These are phyloP conservation scores for Pestalotiopsis sp. DNA, from an alignment of 2,329 filamentous ascomycete species.

Conservation along the genomic window DNA sequence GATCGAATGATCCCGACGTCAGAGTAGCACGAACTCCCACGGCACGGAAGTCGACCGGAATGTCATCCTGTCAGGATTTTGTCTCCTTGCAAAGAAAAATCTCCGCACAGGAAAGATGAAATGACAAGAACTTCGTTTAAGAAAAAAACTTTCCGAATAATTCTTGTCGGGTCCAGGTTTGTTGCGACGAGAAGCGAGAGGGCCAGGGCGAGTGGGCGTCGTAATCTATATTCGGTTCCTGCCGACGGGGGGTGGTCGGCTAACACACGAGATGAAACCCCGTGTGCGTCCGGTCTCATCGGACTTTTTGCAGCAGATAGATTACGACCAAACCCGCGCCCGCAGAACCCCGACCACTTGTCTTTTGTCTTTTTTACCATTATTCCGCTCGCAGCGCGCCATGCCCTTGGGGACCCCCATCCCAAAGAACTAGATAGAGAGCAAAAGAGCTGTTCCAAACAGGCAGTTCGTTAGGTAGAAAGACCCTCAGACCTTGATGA, in stretches of 20 bases:
- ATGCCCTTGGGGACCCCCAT: neutral
- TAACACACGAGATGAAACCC: neutral
- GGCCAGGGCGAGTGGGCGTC: neutral
- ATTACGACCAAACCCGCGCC: neutral
- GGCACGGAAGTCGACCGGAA: neutral
- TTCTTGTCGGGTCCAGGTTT: neutral
- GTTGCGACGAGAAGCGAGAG: neutral
- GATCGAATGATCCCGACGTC: neutral
- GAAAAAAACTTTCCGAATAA: neutral
- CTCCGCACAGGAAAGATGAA: neutral
- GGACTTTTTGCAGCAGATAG: neutral
- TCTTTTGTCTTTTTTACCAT: neutral
- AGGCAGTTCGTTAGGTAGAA: neutral
- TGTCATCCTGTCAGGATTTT: neutral
- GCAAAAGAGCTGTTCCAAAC: neutral
- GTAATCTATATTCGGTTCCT: neutral
- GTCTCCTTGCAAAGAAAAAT: neutral
- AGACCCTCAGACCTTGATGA: neutral
- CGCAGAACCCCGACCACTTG: neutral
- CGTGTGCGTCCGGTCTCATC: neutral
- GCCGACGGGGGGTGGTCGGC: neutral
- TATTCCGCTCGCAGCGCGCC: neutral
- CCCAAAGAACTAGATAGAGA: neutral
- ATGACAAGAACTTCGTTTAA: neutral
- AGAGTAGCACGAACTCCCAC: neutral